Evolutionary conservation across 2,329 filamentous ascomycete species (phyloP).

Genomic region (Mollisiaceae sp.): DNA sequence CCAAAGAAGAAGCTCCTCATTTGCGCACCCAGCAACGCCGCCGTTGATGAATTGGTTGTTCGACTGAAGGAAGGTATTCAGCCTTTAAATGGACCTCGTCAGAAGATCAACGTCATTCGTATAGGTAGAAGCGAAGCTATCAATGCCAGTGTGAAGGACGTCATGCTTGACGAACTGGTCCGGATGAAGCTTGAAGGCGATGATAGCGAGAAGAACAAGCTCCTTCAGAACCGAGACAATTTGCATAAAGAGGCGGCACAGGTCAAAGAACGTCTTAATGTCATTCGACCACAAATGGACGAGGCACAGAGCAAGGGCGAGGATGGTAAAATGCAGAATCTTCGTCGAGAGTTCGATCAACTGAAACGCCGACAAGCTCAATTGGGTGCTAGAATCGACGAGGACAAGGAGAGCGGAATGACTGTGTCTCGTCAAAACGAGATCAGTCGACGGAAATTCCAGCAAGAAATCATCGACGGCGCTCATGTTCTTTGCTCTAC

Average conservation of each 20-base stretch:
- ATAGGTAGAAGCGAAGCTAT: constrained; percentile 91
- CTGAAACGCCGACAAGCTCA: constrained; percentile 77
- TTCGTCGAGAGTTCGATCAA: constrained; percentile 79
- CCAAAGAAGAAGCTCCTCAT: constrained; percentile 85
- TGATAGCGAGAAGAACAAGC: constrained; percentile 60
- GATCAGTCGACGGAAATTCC: constrained; percentile 79
- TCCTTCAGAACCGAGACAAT: constrained; percentile 56
- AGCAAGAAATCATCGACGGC: constrained; percentile 88
- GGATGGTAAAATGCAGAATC: constrained; percentile 52
- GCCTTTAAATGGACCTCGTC: constrained; percentile 71
- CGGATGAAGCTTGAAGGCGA: constrained; percentile 71
- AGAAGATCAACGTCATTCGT: constrained; percentile 85
- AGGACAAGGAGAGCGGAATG: constrained; percentile 83
- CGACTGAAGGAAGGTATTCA: constrained; percentile 88
- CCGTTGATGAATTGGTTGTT: constrained; percentile 93
- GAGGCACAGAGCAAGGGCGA: constrained; percentile 63
- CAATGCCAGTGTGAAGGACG: constrained; percentile 85
- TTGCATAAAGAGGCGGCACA: constrained; percentile 68
- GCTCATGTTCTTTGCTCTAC: constrained; percentile 95
- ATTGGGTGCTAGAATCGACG: constrained; percentile 84
- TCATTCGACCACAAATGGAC: constrained; percentile 74
- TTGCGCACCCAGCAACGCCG: constrained; percentile 97
- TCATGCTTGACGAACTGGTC: constrained; percentile 92
- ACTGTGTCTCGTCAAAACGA: constrained; percentile 83
- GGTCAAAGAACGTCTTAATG: constrained; percentile 76